Evolutionary conservation across 768 basidiomycete genomes (phyloP), one percentile per base, ranked within the genome.

Genomic region (Rhizopogon vesiculosus): DNA sequence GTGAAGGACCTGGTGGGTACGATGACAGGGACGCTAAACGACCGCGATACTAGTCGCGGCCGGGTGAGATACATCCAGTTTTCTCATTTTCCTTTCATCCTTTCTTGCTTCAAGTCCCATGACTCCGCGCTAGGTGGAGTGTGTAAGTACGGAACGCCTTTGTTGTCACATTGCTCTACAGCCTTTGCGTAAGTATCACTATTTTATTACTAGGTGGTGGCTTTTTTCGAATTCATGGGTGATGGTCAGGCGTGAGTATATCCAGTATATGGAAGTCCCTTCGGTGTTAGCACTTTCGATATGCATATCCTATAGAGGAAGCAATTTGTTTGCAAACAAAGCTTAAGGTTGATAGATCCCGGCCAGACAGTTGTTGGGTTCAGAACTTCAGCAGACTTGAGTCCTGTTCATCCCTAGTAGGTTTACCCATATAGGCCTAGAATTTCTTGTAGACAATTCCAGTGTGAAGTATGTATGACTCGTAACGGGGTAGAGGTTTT

Each of bases 1-100:
- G 89, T 60, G 80, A 80, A 66, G 83, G 81, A 62, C 79, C 86
- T 52, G 84, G 86, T 74, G 86, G 86, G 71, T 89, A 80, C 71
- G 90, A 92, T 66, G 90, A 92, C 70, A 82, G 90, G 61, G 90
- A 91, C 61, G 64, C 78, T 35, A 93, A 93, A 73, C 86, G 91
- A 66, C 85, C 87, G 65, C 82, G 91, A 66, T 91, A 89, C 72
- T 92, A 83, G 79, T 61, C 65, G 70, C 64, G 68, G 67, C 69
- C 62, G 66, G 66, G 67, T 68, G 67, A 63, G 66, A 73, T 61
- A 64, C 62, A 52, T 55, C 57, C 61, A 57, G 60, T 58, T 68
- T 51, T 45, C 65, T 63, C 55, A 56, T 65, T 58, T 64, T 66
- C 31, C 58, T 57, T 41, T 57, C 42, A 60, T 58, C 43, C 55